Base-by-base conservation (phyloP, 1,284 basidiomycete genomes). In the Amylostereum areolatum region DNA sequence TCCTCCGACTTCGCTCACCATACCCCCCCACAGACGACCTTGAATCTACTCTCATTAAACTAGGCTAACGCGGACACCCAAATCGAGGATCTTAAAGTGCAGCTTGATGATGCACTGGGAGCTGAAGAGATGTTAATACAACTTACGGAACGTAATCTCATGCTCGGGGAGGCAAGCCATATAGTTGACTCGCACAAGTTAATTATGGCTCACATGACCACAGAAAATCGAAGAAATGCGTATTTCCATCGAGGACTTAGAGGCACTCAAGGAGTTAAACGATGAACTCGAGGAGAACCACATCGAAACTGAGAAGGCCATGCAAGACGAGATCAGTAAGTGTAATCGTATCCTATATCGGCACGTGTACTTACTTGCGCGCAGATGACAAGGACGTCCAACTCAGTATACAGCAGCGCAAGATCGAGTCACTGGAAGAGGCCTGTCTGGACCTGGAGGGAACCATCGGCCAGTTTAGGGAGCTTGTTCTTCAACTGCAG, bases 261-360 rank as follows among this genome's bases (percentile, higher is more conserved):
- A 99, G 62, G 85, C 95, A 10, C 80, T 99, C 46, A 92, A 95
- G 65, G 95, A 98, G 59, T 84, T 99, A 48, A 93, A 87, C 55
- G 96, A 99, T 57, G 97, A 99, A 68, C 78, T 99, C 2, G 97
- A 99, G 66, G 96, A 99, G 68, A 93, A 91, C 60, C 96, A 99
- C 58, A 66, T 92, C 5, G 96, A 97, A 67, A 92, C 93, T 0
- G 96, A 98, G 69, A 93, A 91, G 66, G 82, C 88, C 37, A 70
- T 99, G 55, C 87, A 95, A 59, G 92, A 92, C 49, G 95, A 97
- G 50, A 78, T 98, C 39, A 87, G 92, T 89, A 45, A 46, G 77
- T 63, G 39, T 29, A 32, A 27, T 34, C 18, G 30, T 32, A 51
- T 49, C 18, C 41, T 9, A 24, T 29, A 18, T 18, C 18, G 29